Conservation (phyloP, 2,329 filamentous ascomycete genomes). For the Trichoderma sp. region DNA sequence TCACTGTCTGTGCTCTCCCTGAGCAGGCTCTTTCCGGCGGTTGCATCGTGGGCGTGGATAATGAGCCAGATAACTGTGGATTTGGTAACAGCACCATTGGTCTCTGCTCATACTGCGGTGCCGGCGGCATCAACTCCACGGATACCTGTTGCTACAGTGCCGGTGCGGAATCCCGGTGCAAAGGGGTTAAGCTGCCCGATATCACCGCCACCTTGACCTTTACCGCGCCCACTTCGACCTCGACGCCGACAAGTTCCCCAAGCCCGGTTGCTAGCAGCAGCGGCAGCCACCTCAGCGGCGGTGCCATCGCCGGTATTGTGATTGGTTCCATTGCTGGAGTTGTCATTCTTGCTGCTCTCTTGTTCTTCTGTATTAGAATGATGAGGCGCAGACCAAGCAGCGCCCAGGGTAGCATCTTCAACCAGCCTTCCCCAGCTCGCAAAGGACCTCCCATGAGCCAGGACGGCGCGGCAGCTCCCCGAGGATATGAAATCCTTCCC, state of each 20-base stretch:
- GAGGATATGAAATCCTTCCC: slow-evolving; percentile 72
- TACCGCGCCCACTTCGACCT: slow-evolving; percentile 45
- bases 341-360: slow-evolving; percentile 63
- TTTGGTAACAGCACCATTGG: slow-evolving; percentile 70
- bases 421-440: slow-evolving; percentile 77
- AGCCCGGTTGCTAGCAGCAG: slow-evolving; percentile 20
- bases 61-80: slow-evolving; percentile 86
- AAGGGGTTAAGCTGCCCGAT: slow-evolving; percentile 72
- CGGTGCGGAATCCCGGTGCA: slow-evolving; percentile 69
- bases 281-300: slow-evolving; percentile 63
- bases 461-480: slow-evolving; percentile 35
- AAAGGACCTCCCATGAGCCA: slow-evolving; percentile 46
- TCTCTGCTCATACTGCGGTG: slow-evolving; percentile 81
- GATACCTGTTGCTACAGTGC: slow-evolving; percentile 92
- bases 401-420: slow-evolving; percentile 74
- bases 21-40: slow-evolving; percentile 70
- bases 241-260: slow-evolving; percentile 22
- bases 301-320: slow-evolving; percentile 86
- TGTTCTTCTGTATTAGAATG: slow-evolving; percentile 62
- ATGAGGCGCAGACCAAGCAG: slow-evolving; percentile 54
- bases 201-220: slow-evolving; percentile 68
- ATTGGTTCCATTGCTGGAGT: slow-evolving; percentile 73
- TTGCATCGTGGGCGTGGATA: slow-evolving; percentile 73
- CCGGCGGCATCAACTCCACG: slow-evolving; percentile 83
- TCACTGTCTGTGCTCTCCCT: slow-evolving; percentile 82